Base-by-base conservation (phyloP, 305 asterid species). In the Fraxinus ornus region DNA sequence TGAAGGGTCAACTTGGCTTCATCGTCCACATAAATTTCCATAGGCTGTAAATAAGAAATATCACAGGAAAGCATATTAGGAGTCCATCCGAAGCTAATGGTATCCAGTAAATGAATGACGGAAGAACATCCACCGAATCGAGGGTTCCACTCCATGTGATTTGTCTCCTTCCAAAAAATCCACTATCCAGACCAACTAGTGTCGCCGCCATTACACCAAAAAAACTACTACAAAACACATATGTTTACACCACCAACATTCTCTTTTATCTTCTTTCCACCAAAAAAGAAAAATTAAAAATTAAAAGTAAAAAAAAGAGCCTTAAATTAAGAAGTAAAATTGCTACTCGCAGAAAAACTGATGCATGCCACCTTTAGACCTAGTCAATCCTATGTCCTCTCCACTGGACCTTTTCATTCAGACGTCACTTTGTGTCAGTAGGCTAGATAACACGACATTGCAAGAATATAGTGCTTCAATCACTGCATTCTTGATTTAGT, bases 11-110 rank as follows among this genome's bases (percentile, higher is more conserved):
- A 87, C 88, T 93, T 93, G 74, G 98, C 98, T 84, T 94, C 98
- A 13, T 94, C 98, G 17, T 94, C 98, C 89, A 94, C 98, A 86
- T 94, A 94, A 81, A 94, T 94, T 91, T 94, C 98, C 98, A 94
- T 94, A n/a, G 98, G 98, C 98, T 94, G 97, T 85, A 94, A 94
- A 86, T 91, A 89, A 91, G 87, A 92, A 94, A 92, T 85, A 90
- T 86, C 91, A 91, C 83, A 89, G 92, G 87, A 92, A 92, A 92
- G 90, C 89, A 89, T 87, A 92, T 92, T 94, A 94, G 95, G 91
- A 84, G 90, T 85, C 85, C 90, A 84, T 77, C 66, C 77, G 87
- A 86, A 86, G 91, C 88, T 90, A 89, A 89, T 80, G 83, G 84
- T 86, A 91, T 88, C 94, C 93, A 89, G 80, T 85, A 93, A 93